These are phyloP conservation scores for Sphaerulina vaccinii DNA, from an alignment of 2,329 filamentous ascomycete species.

Conservation along the genomic window DNA sequence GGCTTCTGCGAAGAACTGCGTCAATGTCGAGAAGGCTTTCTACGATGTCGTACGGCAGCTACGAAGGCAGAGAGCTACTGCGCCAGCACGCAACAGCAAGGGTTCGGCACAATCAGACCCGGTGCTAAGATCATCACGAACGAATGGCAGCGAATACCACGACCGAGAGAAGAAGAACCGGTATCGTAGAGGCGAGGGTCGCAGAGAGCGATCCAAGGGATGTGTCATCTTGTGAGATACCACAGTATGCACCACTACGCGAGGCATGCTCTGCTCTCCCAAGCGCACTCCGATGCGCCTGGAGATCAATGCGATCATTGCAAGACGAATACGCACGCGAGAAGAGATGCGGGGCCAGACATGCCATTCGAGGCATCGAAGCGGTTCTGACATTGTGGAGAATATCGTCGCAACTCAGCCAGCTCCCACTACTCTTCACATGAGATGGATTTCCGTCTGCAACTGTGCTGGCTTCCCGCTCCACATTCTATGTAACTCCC, in stretches of 20 bases:
- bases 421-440: too few species aligned
- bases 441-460: too few species aligned
- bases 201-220: constrained; percentile 28
- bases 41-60: constrained; percentile 95
- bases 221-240: constrained; percentile 32
- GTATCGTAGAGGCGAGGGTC: constrained; percentile 24
- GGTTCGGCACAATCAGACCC: constrained; percentile 18
- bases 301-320: too few species aligned
- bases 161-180: constrained; percentile 28
- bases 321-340: too few species aligned
- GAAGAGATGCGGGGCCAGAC: too few species aligned
- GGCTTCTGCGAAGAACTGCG: constrained; percentile 94
- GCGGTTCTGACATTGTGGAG: too few species aligned
- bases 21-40: constrained; percentile 97
- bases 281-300: too few species aligned
- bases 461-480: too few species aligned
- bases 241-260: neutral
- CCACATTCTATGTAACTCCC: too few species aligned
- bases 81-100: constrained; percentile 26
- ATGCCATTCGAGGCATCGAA: too few species aligned
- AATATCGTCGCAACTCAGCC: too few species aligned
- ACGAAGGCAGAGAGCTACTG: constrained; percentile 65
- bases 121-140: constrained; percentile 16
- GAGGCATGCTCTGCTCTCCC: too few species aligned
- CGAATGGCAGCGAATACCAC: constrained; percentile 22